These are phyloP conservation scores for Oenanthe javanica DNA, from an alignment of 140 eudicot genomes.

Conservation along the genomic window DNA sequence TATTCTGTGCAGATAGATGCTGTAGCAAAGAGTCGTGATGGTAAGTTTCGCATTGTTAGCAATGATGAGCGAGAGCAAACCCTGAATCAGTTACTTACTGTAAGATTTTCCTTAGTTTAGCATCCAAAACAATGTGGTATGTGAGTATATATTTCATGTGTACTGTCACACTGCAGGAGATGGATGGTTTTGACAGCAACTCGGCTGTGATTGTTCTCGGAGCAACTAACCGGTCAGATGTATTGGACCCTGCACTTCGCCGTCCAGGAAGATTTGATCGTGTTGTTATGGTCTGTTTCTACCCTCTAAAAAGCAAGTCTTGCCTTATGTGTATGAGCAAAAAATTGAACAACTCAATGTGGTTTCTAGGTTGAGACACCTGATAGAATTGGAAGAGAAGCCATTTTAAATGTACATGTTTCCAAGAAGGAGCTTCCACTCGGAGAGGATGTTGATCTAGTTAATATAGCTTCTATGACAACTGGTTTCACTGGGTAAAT, in stretches of 20 bases:
- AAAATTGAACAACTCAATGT: conserved; percentile 6
- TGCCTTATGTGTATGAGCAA: conserved; percentile 4
- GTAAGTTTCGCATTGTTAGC: conserved; percentile 81
- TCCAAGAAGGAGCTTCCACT: conserved; percentile 89
- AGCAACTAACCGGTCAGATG: conserved; percentile 97
- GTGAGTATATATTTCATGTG: conserved; percentile 5
- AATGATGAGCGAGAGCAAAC: conserved; percentile 98
- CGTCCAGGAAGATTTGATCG: conserved; percentile 99
- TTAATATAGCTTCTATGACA: conserved; percentile 80
- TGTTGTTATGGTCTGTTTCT: conserved; percentile 74
- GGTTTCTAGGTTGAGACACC: conserved; percentile 85
- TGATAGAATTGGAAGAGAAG: conserved; percentile 85
- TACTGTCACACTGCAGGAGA: conserved; percentile 58
- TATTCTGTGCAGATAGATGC: conserved; percentile 77
- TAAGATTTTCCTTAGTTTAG: conserved; percentile 24
- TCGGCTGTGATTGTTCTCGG: conserved; percentile 98
- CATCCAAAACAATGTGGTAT: background rate
- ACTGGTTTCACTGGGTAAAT: conserved; percentile 97
- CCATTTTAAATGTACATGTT: conserved; percentile 81
- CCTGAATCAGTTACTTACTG: conserved; percentile 88
- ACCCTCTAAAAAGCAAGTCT: background rate
- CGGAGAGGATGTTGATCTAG: conserved; percentile 71
- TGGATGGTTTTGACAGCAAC: conserved; percentile 99
- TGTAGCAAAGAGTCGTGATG: conserved; percentile 97
- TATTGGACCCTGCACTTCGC: conserved; percentile 96